Evolutionary conservation across 2,329 filamentous ascomycete species (phyloP).

Genomic region (Aulographum hederae): DNA sequence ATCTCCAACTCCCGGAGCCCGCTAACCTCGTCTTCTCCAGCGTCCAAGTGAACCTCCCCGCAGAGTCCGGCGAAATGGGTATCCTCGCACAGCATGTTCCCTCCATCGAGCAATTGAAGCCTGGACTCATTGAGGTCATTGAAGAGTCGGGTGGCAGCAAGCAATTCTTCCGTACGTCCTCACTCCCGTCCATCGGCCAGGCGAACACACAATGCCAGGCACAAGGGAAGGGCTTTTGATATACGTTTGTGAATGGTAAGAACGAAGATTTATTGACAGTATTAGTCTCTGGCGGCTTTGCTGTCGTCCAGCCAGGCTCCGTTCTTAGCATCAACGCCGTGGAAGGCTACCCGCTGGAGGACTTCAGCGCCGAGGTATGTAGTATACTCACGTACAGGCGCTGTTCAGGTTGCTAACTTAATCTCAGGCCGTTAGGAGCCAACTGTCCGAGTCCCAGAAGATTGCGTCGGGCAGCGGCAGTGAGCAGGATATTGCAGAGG

Average conservation of each 20-base stretch:
- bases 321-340: constrained; percentile 95
- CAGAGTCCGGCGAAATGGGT: constrained; percentile 98
- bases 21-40: constrained; percentile 24
- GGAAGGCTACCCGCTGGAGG: constrained; percentile 84
- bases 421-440: constrained; percentile 53
- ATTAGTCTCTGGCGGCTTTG: constrained; percentile 87
- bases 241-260: background rate
- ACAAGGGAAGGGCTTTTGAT: background rate
- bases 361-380: constrained; percentile 71
- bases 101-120: constrained; percentile 97
- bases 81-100: constrained; percentile 97
- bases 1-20: constrained; percentile 4
- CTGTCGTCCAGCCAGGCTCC: constrained; percentile 89
- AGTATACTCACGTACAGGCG: background rate
- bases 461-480: constrained; percentile 77
- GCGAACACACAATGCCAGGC: background rate
- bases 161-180: constrained; percentile 87
- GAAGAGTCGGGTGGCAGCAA: constrained; percentile 84
- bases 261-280: constrained; percentile 1
- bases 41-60: constrained; percentile 97
- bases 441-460: constrained; percentile 93
- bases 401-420: background rate
- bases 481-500: constrained; percentile 95
- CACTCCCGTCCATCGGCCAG: background rate
- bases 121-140: constrained; percentile 83